Conservation (phyloP, 768 basidiomycete genomes). For the Calocybe indica region DNA sequence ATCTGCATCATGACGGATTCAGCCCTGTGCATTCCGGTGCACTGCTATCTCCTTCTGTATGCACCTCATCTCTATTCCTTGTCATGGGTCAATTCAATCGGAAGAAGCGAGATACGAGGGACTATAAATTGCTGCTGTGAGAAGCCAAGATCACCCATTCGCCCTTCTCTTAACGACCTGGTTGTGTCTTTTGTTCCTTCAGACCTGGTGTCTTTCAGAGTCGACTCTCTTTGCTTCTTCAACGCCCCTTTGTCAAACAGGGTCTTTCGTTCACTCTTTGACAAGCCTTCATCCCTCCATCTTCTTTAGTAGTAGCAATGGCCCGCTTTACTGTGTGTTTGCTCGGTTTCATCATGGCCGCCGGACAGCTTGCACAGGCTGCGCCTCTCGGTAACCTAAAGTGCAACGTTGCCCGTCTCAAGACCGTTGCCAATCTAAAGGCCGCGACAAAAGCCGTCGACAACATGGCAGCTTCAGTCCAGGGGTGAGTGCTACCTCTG, state of each 20-base stretch:
- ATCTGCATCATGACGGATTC: too few relatives aligned
- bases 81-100: too few relatives aligned
- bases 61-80: too few relatives aligned
- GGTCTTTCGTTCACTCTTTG: not conserved
- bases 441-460: conserved; percentile 3
- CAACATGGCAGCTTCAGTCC: conserved; percentile 2
- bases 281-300: not conserved
- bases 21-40: too few relatives aligned
- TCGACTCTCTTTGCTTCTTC: conserved; percentile 2
- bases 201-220: conserved; percentile 13
- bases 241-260: conserved; percentile 5
- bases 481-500: too few relatives aligned
- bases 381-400: conserved; percentile 4
- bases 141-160: not conserved
- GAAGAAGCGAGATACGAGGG: too few relatives aligned
- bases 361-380: conserved; percentile 8
- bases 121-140: not conserved
- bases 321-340: conserved; percentile 8
- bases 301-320: not conserved
- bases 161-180: conserved; percentile 6
- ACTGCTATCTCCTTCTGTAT: too few relatives aligned
- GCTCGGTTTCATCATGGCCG: conserved; percentile 6
- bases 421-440: conserved; percentile 3
- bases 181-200: conserved; percentile 2
- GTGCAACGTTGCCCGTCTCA: conserved; percentile 4